Conservation (phyloP, 495 filamentous ascomycete species). For the Neurospora cerealis region DNA sequence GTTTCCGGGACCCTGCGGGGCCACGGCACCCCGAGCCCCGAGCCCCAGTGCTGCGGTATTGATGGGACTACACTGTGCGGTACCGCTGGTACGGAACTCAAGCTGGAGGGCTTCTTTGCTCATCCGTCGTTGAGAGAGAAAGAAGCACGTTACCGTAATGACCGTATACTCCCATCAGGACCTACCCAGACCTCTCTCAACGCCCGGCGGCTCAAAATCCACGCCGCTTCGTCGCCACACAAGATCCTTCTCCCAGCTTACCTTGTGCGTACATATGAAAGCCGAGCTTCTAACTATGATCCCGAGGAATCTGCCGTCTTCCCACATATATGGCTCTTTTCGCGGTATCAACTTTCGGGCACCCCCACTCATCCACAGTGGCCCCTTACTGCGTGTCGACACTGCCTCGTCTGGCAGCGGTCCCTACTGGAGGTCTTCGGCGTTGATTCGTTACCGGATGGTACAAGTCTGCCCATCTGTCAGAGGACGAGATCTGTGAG, state of each 20-base stretch:
- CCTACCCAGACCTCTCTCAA: too few relatives aligned
- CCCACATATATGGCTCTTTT: not conserved
- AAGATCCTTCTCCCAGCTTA: too few relatives aligned
- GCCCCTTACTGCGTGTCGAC: not conserved
- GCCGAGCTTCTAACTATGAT: not conserved
- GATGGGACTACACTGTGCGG: not conserved
- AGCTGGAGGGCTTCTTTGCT: not conserved
- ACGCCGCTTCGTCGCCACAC: too few relatives aligned
- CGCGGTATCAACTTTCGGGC: not conserved
- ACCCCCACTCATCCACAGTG: not conserved
- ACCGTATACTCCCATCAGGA: too few relatives aligned
- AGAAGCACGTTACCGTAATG: too few relatives aligned
- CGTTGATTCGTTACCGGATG: not conserved
- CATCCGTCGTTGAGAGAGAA: not conserved
- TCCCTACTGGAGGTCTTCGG: not conserved
- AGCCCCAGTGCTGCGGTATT: not conserved
- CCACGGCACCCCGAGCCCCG: not conserved
- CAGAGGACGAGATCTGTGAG: not conserved
- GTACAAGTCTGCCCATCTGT: not conserved
- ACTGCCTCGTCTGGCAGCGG: not conserved
- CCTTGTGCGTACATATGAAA: not conserved
- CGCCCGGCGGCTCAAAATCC: too few relatives aligned
- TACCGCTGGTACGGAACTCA: not conserved
- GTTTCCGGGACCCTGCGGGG: not conserved
- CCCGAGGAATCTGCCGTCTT: not conserved